These are phyloP conservation scores for Pyrenochaeta sp. DNA, from an alignment of 2,329 filamentous ascomycete species.

Conservation along the genomic window DNA sequence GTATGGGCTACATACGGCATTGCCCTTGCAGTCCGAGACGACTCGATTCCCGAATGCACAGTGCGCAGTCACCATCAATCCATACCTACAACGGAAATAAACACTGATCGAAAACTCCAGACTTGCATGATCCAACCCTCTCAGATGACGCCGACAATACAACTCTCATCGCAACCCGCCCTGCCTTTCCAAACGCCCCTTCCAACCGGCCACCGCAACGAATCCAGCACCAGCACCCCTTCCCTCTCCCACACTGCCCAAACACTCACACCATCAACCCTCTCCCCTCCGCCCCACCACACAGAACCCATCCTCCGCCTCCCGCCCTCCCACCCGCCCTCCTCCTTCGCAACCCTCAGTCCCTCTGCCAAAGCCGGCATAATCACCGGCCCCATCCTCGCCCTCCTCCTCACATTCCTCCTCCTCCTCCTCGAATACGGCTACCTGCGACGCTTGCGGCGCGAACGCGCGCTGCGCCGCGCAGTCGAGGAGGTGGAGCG, in stretches of 20 bases:
- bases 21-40: constrained; percentile 3
- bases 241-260: too few species aligned
- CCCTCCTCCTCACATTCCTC: constrained; percentile 10
- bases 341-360: constrained; percentile 9
- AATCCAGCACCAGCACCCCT: too few species aligned
- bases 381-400: constrained; percentile 4
- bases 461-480: constrained; percentile 20
- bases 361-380: constrained; percentile 12
- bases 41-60: constrained; percentile 3
- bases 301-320: neutral
- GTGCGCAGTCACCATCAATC: constrained; percentile 11
- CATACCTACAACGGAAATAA: neutral
- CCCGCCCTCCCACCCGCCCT: neutral
- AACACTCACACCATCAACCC: neutral
- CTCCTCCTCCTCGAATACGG: constrained; percentile 19
- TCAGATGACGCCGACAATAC: neutral
- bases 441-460: constrained; percentile 25
- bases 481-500: constrained; percentile 31
- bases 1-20: constrained; percentile 29
- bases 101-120: neutral
- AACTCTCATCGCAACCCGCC: neutral
- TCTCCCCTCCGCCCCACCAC: neutral
- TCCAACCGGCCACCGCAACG: too few species aligned
- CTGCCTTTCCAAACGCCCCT: constrained; percentile 5
- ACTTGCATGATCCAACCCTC: neutral